Percentiles rank a stretch among this genome's conserved stretches.
Evolutionary conservation across 2,329 filamentous ascomycete genomes (phyloP).

Genomic region (Xylaria sp.): DNA sequence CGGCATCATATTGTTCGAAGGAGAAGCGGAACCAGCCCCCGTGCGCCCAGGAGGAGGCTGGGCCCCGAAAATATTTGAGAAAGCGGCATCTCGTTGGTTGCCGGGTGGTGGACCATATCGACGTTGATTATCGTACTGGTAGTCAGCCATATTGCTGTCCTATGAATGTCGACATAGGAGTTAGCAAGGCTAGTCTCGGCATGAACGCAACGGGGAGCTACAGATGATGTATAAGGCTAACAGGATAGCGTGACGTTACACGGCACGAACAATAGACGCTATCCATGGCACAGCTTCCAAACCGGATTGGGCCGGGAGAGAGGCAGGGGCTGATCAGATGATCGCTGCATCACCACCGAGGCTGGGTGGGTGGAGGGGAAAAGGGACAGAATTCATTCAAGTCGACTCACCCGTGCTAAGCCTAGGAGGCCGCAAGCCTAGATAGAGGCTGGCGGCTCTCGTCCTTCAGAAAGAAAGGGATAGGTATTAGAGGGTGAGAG

Average conservation of each 20-base stretch:
- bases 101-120: slow-evolving; percentile 59
- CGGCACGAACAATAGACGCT: slow-evolving; percentile 8
- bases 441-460: slow-evolving; percentile 38
- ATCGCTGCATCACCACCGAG: neutral
- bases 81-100: slow-evolving; percentile 89
- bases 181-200: slow-evolving; percentile 27
- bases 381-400: neutral
- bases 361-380: neutral
- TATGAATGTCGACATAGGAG: slow-evolving; percentile 41
- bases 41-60: slow-evolving; percentile 86
- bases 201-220: slow-evolving; percentile 15
- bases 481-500: neutral
- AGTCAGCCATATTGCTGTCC: slow-evolving; percentile 62
- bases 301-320: slow-evolving; percentile 4
- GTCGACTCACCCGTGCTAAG: slow-evolving; percentile 40
- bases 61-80: slow-evolving; percentile 92
- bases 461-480: slow-evolving; percentile 24
- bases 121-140: slow-evolving; percentile 61
- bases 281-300: neutral
- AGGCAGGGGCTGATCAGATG: neutral
- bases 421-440: slow-evolving; percentile 45
- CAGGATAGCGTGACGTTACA: slow-evolving; percentile 18
- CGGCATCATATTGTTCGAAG: slow-evolving; percentile 57
- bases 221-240: slow-evolving; percentile 16
- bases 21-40: slow-evolving; percentile 90